Percentiles rank a stretch among this genome's conserved stretches.
Conservation (phyloP, 805 yeast species). For the Starmerella cellae region DNA sequence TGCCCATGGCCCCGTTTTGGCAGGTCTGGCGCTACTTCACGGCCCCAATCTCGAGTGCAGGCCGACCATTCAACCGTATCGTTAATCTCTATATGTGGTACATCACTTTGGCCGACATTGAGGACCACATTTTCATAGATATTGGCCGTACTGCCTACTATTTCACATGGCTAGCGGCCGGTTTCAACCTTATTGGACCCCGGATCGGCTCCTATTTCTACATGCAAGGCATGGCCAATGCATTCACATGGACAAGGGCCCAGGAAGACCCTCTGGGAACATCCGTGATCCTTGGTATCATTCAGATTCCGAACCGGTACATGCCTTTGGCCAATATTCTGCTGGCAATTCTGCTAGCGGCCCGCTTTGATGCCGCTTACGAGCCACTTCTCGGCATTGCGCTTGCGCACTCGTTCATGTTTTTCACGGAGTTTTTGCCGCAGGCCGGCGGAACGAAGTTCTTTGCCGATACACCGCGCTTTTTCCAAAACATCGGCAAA, state of each 20-base stretch:
- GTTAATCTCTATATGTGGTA: slow-evolving; percentile 10
- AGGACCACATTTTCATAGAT: slow-evolving; percentile 5
- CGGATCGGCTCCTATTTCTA: slow-evolving; percentile 17
- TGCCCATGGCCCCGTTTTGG: slow-evolving; percentile 9
- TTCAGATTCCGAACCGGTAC: slow-evolving; percentile 24
- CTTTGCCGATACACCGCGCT: slow-evolving; percentile 8
- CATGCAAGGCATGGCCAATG: slow-evolving; percentile 24
- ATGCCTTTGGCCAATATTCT: slow-evolving; percentile 26
- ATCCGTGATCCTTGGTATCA: slow-evolving; percentile 23
- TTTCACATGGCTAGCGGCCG: slow-evolving; percentile 15
- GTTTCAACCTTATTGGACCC: slow-evolving; percentile 20
- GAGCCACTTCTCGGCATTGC: slow-evolving; percentile 24
- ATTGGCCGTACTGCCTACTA: slow-evolving; percentile 15
- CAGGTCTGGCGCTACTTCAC: slow-evolving; percentile 14
- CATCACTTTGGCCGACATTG: slow-evolving; percentile 8
- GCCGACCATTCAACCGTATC: slow-evolving; percentile 5
- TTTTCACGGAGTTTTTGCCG: slow-evolving; percentile 24
- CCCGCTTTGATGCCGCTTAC: slow-evolving; percentile 24
- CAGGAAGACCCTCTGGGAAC: slow-evolving; percentile 26
- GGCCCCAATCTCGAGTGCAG: slow-evolving; percentile 11
- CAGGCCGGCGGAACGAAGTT: slow-evolving; percentile 22
- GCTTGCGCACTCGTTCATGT: slow-evolving; percentile 27
- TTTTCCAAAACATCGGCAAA: slow-evolving; percentile 4
- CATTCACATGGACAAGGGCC: slow-evolving; percentile 30
- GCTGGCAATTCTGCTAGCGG: slow-evolving; percentile 13